Evolutionary conservation across 768 basidiomycete species (phyloP).

Genomic region (Rhodotorula diobovata): DNA sequence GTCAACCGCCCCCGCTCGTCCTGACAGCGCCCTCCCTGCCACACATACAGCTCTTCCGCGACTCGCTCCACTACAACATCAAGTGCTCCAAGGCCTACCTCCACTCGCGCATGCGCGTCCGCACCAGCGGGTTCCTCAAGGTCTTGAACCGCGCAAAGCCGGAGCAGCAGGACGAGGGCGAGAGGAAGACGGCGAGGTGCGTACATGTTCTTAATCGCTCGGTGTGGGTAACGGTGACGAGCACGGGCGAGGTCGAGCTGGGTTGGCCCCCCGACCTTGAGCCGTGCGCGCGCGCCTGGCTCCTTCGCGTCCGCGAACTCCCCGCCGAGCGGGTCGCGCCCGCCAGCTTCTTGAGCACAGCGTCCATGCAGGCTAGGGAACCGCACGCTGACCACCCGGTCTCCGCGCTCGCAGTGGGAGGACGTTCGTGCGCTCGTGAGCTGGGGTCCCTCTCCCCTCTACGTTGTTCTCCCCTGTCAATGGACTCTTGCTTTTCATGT

Average conservation of each 20-base stretch:
- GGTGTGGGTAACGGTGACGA: no score
- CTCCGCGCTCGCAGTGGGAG: background rate
- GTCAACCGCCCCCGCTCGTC: background rate
- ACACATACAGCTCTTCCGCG: constrained; percentile 65
- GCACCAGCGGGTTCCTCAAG: constrained; percentile 78
- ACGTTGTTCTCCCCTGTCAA: background rate
- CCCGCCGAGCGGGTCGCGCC: no score
- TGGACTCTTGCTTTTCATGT: background rate
- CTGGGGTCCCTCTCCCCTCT: no score
- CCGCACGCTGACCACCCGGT: background rate
- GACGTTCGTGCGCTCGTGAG: background rate
- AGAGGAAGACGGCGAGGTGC: constrained; percentile 81
- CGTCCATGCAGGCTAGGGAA: no score
- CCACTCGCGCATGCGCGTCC: constrained; percentile 91
- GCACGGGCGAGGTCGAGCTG: no score
- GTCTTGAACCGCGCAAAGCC: constrained; percentile 93
- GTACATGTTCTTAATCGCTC: background rate
- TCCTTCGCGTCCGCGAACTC: no score
- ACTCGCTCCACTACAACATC: constrained; percentile 99
- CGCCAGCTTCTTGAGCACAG: no score
- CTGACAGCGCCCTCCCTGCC: background rate
- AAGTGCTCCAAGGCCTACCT: constrained; percentile 91
- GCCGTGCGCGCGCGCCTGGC: no score
- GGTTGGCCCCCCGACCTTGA: no score
- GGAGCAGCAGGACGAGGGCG: constrained; percentile 60